Conservation (phyloP, 805 yeast genomes). For the Myxozyma sirexii region DNA sequence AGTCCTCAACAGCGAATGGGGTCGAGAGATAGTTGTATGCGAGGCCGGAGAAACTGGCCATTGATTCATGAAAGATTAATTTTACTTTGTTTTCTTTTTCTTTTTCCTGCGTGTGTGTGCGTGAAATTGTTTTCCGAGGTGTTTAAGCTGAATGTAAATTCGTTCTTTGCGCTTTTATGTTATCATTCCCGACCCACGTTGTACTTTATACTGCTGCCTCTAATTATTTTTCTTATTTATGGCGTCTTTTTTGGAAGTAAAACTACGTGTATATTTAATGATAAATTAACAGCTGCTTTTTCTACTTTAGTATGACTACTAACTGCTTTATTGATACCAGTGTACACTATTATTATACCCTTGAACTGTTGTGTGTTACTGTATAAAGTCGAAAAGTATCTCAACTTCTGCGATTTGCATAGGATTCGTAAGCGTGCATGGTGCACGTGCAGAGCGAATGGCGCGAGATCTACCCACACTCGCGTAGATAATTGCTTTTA, state of each 20-base stretch:
- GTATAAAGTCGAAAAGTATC: no score
- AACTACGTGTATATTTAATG: constrained; percentile 4
- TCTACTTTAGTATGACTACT: no score
- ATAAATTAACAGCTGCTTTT: background rate
- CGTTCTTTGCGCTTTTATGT: background rate
- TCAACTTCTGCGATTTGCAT: no score
- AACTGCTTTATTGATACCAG: no score
- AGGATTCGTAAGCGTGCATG: no score
- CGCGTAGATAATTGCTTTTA: no score
- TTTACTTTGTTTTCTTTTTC: background rate
- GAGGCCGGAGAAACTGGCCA: constrained; percentile 58
- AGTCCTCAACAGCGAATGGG: constrained; percentile 93
- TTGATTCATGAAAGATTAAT: background rate
- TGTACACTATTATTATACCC: background rate
- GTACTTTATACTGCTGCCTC: background rate
- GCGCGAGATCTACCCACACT: no score
- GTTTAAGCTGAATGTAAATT: no score
- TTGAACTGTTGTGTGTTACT: background rate
- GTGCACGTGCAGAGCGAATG: no score
- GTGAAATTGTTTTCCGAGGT: no score
- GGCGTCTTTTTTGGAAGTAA: constrained; percentile 3
- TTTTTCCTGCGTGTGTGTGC: no score
- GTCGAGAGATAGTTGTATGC: constrained; percentile 81
- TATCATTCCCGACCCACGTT: background rate
- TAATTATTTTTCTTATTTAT: background rate